Conservation (phyloP, 2,329 filamentous ascomycete genomes). For the Karstenula rhodostoma region DNA sequence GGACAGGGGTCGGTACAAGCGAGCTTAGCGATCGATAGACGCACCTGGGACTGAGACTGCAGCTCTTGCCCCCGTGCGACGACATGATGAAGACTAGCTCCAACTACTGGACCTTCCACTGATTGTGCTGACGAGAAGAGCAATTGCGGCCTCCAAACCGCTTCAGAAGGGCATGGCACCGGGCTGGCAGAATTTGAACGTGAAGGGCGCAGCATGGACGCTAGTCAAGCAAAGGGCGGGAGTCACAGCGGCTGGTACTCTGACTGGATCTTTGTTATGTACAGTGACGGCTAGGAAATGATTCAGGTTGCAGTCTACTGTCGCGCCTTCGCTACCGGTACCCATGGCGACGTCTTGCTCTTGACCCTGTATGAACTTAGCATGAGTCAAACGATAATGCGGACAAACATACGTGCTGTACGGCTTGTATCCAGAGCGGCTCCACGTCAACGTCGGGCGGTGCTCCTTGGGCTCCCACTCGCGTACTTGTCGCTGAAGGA, state of each 20-base stretch:
- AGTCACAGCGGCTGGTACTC: neutral
- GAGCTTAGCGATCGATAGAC: neutral
- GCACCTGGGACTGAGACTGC: neutral
- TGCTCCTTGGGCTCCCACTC: constrained; percentile 80
- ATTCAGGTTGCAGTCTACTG: constrained; percentile 28
- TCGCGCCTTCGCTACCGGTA: constrained; percentile 56
- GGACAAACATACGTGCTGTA: constrained; percentile 84
- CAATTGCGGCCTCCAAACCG: neutral
- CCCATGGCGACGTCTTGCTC: constrained; percentile 59
- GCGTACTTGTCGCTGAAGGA: constrained; percentile 72
- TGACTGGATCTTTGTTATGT: constrained; percentile 28
- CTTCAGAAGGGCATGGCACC: neutral
- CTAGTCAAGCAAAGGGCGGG: constrained; percentile 4
- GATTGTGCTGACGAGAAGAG: neutral
- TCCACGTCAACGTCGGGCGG: constrained; percentile 77
- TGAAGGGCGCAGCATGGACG: neutral
- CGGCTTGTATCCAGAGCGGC: constrained; percentile 83
- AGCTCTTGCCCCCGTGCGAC: neutral
- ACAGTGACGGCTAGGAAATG: constrained; percentile 31
- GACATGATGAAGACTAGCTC: too few relatives aligned
- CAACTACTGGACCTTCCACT: neutral
- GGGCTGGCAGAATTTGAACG: neutral
- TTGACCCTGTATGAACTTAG: constrained; percentile 51
- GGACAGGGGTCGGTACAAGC: constrained; percentile 9
- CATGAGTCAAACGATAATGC: neutral